Base-by-base conservation (phyloP, 164 flowering plant species). In the Magnolia kwangsiensis region DNA sequence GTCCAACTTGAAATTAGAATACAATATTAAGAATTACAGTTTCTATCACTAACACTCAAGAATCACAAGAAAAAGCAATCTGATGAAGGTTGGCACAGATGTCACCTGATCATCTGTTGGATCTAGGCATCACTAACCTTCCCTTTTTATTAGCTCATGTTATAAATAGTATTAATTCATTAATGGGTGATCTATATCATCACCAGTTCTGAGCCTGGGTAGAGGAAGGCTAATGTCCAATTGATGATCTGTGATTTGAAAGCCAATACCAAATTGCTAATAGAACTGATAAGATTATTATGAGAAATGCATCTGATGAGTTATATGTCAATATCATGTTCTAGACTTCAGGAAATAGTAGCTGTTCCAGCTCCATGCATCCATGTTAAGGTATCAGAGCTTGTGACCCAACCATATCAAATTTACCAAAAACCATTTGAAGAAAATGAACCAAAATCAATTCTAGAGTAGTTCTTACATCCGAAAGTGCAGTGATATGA, bases 1-100 rank as follows among this genome's bases (percentile, higher is more conserved):
- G 81, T 73, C 24, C 55, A 72, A 55, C 27, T 55, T 68, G 74
- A 49, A 68, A 0, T 59, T 21, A 50, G 61, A 68, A 66, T 49
- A 72, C 49, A 71, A 71, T 59, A 20, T 50, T 50, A 19, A 19
- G 24, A 16, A 73, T 21, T 21, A 20, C 20, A 50, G 64, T 6
- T 19, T 23, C 6, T 72, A 8, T 9, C 14, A 9, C 18, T 16
- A 55, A 11, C 8, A 64, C 24, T 21, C 67, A 3, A 19, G 24
- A 21, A 64, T 11, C 3, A 19, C 13, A 11, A 6, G 19, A 64
- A 7, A 64, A 64, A 64, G 20, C 11, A 37, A 70, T 5, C 18
- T 45, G 9, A 16, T 6, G 19, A 70, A 70, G 23, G 55, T 49
- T 49, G 1, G 23, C 10, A 8, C 50, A 45, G 18, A 55, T 55